Evolutionary conservation across 768 basidiomycete genomes (phyloP), one percentile per base, ranked within the genome.

Genomic region (Trametes coccinea): DNA sequence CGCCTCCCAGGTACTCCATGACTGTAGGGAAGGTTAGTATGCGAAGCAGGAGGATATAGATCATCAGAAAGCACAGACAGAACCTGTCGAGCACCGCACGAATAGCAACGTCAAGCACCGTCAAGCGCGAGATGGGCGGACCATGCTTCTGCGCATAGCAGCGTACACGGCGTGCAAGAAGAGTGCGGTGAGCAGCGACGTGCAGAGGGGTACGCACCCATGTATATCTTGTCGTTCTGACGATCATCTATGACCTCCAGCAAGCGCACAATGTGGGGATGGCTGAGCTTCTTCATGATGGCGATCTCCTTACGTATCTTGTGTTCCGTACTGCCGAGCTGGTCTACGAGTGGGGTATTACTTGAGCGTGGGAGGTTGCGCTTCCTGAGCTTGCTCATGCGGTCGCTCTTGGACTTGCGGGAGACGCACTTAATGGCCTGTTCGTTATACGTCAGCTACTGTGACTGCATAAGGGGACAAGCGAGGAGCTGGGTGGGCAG

Each of bases 201-300:
- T 31, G 27, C 45, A 49, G 29, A 22, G 49, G 40, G 45, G 57
- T 50, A 82, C 92, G 74, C 67, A 96, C 95, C 89, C 83, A 99
- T 91, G 75, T 93, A 98, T 45, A 99, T 90, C 76, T 90, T 91
- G 68, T 92, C 89, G 52, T 84, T 84, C 65, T 89, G 82, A 45
- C 87, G 84, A 75, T 98, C 97, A 74, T 98, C 95, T 63, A 99
- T 95, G 71, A 98, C 94, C 74, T 98, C 95, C 67, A 87, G 86
- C 59, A 99, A 82, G 64, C 89, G 81, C 10, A 98, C 94, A 60
- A 97, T 87, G 72, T 97, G 88, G 0, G 90, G 88, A 70, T 97
- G 94, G 49, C 87, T 79, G 69, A 92, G 89, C 72, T 97, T 95
- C 80, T 98, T 98, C 93, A 99, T 97, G 74, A 98, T 95, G 2